Base-by-base conservation (phyloP, 768 basidiomycete genomes). In the Collybia nuda region DNA sequence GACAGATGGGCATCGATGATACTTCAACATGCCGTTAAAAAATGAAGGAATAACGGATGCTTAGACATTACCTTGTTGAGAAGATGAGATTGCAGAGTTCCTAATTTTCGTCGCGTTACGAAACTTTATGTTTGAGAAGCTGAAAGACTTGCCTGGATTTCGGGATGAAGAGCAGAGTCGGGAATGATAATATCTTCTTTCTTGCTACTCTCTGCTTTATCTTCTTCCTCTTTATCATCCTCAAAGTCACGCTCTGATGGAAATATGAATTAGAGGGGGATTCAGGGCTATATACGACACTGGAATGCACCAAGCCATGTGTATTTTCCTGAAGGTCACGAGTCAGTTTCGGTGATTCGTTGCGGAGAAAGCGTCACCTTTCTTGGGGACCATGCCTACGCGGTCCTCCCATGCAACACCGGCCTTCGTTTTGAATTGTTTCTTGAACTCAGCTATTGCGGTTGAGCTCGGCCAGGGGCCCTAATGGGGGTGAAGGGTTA, bases 361-460 rank as follows among this genome's bases (percentile, higher is more conserved):
- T 23, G 24, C 2, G 17, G 14, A 11, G 8, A 21, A 54, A 59
- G 7, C 7, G 24, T 6, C 42, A 77, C 82, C 81, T 60, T 71
- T 69, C 60, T 76, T 79, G 23, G 80, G 64, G 3, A 69, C 65
- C 80, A 81, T 81, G 14, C 74, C 75, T 12, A 75, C 67, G 17
- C 81, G 62, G 12, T 71, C 50, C 52, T 79, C 78, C 83, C 83
- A 85, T 35, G 58, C 57, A 1, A 67, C 67, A 0, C 64, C 75
- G 1, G 82, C 69, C 60, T 85, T 85, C 1, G 70, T 55, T 62
- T 71, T 81, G 70, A 83, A 85, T 60, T 82, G 81, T 52, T 78
- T 79, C 62, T 80, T 81, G 65, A 84, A 85, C 55, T 78, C 77
- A 15, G n/a, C 49, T 24, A 82, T 66, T 1, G 78, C 82, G 0